These are phyloP conservation scores for Skeletonema potamos DNA, from an alignment of 108 stramenopile species.

Conservation along the genomic window DNA sequence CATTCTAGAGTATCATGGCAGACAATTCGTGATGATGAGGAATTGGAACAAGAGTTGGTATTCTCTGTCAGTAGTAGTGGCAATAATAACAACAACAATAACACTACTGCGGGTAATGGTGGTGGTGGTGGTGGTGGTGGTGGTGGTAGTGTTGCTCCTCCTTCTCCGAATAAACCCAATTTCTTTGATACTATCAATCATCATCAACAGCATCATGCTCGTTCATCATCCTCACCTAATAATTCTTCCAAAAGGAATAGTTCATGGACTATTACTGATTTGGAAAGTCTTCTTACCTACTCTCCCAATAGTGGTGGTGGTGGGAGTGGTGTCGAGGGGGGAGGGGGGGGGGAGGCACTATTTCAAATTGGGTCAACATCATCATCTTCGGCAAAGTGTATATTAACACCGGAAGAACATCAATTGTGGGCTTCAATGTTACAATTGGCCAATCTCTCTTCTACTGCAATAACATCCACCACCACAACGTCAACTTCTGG, in stretches of 20 bases:
- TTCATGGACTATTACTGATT: not conserved
- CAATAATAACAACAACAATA: not conserved
- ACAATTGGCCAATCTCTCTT: not conserved
- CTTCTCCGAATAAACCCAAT: too few relatives aligned
- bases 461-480: not conserved
- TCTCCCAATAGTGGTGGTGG: not conserved
- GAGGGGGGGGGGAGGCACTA: too few relatives aligned
- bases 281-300: not conserved
- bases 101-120: too few relatives aligned
- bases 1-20: not conserved
- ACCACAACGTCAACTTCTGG: too few relatives aligned
- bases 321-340: not conserved
- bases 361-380: too few relatives aligned
- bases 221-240: too few relatives aligned
- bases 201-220: too few relatives aligned
- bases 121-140: too few relatives aligned
- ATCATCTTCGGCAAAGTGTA: not conserved
- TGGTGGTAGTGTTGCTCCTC: too few relatives aligned
- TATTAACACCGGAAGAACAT: not conserved
- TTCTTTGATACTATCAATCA: too few relatives aligned
- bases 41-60: not conserved
- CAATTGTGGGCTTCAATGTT: not conserved
- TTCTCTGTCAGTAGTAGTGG: not conserved
- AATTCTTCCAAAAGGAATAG: not conserved
- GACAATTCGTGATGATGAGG: not conserved